A percentile compares a stretch with the other conserved stretches of the same genome.
These are phyloP conservation scores for Auricularia cornea DNA, from an alignment of 768 basidiomycete genomes.

Conservation along the genomic window DNA sequence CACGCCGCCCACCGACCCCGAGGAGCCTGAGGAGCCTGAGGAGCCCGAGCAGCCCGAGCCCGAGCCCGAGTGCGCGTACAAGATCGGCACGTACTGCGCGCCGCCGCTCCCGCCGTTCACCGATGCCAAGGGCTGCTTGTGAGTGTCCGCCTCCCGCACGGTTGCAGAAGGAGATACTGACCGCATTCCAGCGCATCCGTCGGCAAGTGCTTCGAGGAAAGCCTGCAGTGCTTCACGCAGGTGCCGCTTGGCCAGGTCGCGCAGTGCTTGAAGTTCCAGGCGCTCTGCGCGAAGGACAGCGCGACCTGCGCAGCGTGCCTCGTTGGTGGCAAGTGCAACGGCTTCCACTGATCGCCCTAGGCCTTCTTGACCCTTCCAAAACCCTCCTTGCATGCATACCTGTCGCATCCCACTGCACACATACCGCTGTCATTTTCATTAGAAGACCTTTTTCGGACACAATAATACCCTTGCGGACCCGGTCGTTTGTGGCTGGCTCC, in stretches of 20 bases:
- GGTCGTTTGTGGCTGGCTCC: too few relatives aligned
- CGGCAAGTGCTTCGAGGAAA: background rate
- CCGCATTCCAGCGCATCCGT: background rate
- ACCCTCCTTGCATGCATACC: too few relatives aligned
- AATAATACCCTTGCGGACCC: too few relatives aligned
- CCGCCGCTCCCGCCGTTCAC: background rate
- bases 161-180: too few relatives aligned
- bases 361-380: too few relatives aligned
- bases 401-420: too few relatives aligned
- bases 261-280: slow-evolving; percentile 1
- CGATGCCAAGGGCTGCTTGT: background rate
- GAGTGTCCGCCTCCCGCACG: background rate
- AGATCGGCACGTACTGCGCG: background rate
- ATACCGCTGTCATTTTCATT: too few relatives aligned
- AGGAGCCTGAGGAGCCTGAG: background rate
- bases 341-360: background rate
- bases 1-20: background rate
- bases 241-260: background rate
- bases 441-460: too few relatives aligned
- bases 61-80: background rate
- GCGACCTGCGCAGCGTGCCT: background rate
- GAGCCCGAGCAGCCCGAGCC: too few relatives aligned
- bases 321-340: background rate
- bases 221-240: background rate
- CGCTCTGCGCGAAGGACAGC: background rate